Evolutionary conservation across 1,139 yeast genomes (phyloP).

Genomic region (Nakaseomyces kungkrabaensis): DNA sequence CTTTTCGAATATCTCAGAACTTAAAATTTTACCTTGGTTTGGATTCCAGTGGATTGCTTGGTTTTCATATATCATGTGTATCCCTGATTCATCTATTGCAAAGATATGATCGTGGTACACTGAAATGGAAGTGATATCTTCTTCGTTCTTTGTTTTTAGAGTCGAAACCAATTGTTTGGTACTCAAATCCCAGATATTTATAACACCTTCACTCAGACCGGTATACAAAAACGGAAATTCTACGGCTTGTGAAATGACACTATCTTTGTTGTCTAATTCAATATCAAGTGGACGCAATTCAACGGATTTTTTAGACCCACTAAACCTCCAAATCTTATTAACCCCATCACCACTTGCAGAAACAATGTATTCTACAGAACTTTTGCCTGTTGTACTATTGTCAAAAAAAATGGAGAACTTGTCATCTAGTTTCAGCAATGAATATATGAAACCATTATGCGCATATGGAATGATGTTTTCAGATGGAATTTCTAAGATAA

Average conservation of each 20-base stretch:
- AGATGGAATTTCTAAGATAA: slow-evolving; percentile 53
- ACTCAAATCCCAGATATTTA: slow-evolving; percentile 76
- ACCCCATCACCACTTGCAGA: slow-evolving; percentile 90
- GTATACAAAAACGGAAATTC: slow-evolving; percentile 63
- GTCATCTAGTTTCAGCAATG: slow-evolving; percentile 36
- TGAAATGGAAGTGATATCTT: slow-evolving; percentile 44
- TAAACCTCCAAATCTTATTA: slow-evolving; percentile 62
- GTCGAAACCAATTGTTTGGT: slow-evolving; percentile 65
- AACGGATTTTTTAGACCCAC: slow-evolving; percentile 8
- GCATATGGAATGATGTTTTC: slow-evolving; percentile 68
- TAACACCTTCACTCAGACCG: slow-evolving; percentile 62
- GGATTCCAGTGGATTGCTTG: slow-evolving; percentile 32
- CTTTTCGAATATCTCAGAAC: slow-evolving; percentile 28
- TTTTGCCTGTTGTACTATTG: slow-evolving; percentile 5
- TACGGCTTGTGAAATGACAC: slow-evolving; percentile 58
- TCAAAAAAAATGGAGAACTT: slow-evolving; percentile 8
- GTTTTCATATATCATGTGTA: slow-evolving; percentile 41
- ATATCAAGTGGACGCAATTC: slow-evolving; percentile 13
- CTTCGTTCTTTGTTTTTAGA: slow-evolving; percentile 37
- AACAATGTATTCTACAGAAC: slow-evolving; percentile 36
- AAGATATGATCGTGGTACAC: slow-evolving; percentile 34
- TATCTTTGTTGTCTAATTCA: slow-evolving; percentile 54
- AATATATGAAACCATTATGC: slow-evolving; percentile 82
- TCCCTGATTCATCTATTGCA: slow-evolving; percentile 36
- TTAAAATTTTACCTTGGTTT: slow-evolving; percentile 32